A percentile compares a stretch with the other conserved stretches of the same genome.
Conservation (phyloP, 768 basidiomycete species). For the Auricularia auricula-judae region DNA sequence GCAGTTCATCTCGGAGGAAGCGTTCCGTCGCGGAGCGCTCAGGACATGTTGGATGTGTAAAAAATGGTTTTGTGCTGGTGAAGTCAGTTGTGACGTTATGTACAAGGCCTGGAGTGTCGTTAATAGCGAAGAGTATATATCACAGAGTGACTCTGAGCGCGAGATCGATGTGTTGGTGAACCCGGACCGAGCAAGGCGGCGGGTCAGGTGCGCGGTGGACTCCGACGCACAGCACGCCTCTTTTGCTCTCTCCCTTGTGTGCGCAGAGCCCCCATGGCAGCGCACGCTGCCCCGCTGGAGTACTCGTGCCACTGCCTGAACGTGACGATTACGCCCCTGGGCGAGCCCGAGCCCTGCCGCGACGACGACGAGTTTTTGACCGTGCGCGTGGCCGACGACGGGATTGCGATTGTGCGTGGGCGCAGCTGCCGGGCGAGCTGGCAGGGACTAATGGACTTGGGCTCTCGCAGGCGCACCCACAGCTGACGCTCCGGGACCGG, state of each 20-base stretch:
- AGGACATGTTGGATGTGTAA: too few relatives aligned
- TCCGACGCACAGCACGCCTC: background rate
- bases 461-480: conserved; percentile 47
- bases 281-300: background rate
- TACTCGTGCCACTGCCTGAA: conserved; percentile 8
- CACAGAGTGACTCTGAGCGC: too few relatives aligned
- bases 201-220: background rate
- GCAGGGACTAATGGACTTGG: too few relatives aligned
- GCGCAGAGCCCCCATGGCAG: background rate
- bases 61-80: too few relatives aligned
- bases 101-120: too few relatives aligned
- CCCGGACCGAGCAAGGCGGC: background rate
- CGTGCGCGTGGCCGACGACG: conserved; percentile 57
- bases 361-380: conserved; percentile 29
- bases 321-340: conserved; percentile 2
- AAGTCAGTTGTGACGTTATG: too few relatives aligned
- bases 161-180: too few relatives aligned
- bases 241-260: background rate
- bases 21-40: too few relatives aligned
- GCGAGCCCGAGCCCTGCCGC: background rate
- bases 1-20: too few relatives aligned
- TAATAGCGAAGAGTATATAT: too few relatives aligned
- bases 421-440: too few relatives aligned
- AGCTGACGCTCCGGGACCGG: conserved; percentile 57
- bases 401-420: conserved; percentile 49